Evolutionary conservation across 2,329 filamentous ascomycete species (phyloP).

Genomic region (Alternaria atra): DNA sequence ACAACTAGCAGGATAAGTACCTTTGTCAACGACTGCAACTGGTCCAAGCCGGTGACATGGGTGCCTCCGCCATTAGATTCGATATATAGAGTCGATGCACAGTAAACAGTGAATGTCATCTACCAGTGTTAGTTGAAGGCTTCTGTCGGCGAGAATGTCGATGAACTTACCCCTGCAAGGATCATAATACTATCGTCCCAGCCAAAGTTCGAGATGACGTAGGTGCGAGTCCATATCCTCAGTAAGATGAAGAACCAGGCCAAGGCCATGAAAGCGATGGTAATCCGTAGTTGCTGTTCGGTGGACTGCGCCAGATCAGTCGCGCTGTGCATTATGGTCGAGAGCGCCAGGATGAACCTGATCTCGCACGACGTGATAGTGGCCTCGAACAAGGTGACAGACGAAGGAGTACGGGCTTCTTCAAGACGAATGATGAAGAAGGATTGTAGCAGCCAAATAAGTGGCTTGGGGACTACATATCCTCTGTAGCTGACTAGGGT

Average conservation of each 20-base stretch:
- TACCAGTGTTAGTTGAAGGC: conserved; percentile 19
- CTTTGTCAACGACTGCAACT: conserved; percentile 41
- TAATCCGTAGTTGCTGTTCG: conserved; percentile 34
- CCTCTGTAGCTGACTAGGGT: conserved; percentile 1
- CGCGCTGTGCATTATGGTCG: conserved; percentile 20
- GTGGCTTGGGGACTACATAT: conserved; percentile 19
- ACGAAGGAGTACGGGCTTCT: background rate
- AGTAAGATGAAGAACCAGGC: conserved; percentile 52
- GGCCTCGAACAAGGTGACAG: background rate
- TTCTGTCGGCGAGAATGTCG: background rate
- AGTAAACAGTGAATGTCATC: conserved; percentile 48
- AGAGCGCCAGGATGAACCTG: background rate
- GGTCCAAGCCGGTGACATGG: conserved; percentile 33
- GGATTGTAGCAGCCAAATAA: background rate
- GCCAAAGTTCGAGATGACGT: conserved; percentile 52
- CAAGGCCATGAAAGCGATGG: conserved; percentile 47
- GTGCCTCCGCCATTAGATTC: conserved; percentile 45
- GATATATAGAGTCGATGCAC: conserved; percentile 38
- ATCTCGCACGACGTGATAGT: background rate
- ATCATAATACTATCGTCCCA: conserved; percentile 57
- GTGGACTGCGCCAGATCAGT: conserved; percentile 29
- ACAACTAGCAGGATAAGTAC: conserved; percentile 15
- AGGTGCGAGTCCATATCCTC: conserved; percentile 52
- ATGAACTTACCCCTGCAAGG: conserved; percentile 46
- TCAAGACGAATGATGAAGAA: background rate